A percentile compares a stretch with the other conserved stretches of the same genome.
Evolutionary conservation across 75 land plant species (phyloP).

Genomic region (Selaginella tamariscina): DNA sequence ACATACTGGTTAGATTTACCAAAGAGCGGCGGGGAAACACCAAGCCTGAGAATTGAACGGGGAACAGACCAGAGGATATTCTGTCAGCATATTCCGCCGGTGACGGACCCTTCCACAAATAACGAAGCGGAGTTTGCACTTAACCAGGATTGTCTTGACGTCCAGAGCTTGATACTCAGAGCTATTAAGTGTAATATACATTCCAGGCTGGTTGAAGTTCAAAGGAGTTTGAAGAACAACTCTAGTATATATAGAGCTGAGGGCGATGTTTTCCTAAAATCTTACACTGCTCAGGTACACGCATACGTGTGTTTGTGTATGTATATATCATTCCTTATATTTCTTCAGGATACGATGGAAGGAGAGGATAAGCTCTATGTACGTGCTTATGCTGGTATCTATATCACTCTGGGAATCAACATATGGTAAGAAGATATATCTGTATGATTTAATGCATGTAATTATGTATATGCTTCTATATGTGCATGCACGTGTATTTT

Average conservation of each 20-base stretch:
- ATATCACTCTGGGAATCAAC: conserved; percentile 74
- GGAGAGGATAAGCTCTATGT: conserved; percentile 69
- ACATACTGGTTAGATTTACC: conserved; percentile 72
- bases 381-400: conserved; percentile 78
- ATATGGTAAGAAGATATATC: too few species aligned
- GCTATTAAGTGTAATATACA: conserved; percentile 73
- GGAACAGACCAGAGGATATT: conserved; percentile 62
- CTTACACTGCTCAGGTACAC: conserved; percentile 15
- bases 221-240: conserved; percentile 51
- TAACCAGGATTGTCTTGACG: conserved; percentile 81
- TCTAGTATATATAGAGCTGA: conserved; percentile 37
- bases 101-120: conserved; percentile 61
- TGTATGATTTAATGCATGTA: too few species aligned
- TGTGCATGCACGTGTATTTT: too few species aligned
- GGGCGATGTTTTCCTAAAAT: conserved; percentile 51
- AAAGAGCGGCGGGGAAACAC: conserved; percentile 32
- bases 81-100: conserved; percentile 61
- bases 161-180: conserved; percentile 63
- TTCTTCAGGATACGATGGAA: conserved; percentile 10
- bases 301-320: background rate
- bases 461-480: too few species aligned
- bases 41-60: conserved; percentile 77
- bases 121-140: conserved; percentile 72
- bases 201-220: conserved; percentile 79
- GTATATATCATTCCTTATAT: background rate